phyloP scores from a whole-genome alignment of 208 protist species.

The Trypanosoma congolense region DNA sequence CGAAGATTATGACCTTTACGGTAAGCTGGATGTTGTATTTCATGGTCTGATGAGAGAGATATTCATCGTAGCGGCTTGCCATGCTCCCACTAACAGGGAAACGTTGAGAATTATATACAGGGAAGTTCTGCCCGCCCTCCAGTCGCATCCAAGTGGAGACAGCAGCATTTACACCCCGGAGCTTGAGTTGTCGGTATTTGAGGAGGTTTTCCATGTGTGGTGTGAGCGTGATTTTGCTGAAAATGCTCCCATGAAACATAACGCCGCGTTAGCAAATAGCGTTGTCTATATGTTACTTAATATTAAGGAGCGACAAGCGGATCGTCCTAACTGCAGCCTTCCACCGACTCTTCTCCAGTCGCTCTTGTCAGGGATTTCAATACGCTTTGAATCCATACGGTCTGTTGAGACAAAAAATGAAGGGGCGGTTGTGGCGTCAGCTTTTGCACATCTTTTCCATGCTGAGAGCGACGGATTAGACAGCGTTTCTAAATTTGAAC shows the following conservation, averaged over 20 bases:
- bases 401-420: constrained; percentile 16
- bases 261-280: constrained; percentile 40
- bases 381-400: constrained; percentile 31
- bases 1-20: not conserved
- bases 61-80: constrained; percentile 9
- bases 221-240: constrained; percentile 31
- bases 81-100: constrained; percentile 14
- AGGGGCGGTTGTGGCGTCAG: constrained; percentile 23
- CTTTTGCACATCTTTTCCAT: constrained; percentile 25
- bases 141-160: not conserved
- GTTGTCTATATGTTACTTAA: constrained; percentile 60
- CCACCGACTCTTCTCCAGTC: constrained; percentile 28
- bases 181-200: constrained; percentile 16
- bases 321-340: constrained; percentile 12
- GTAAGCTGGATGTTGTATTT: not conserved
- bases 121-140: constrained; percentile 17
- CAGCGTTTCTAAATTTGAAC: constrained; percentile 21
- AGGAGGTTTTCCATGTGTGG: constrained; percentile 36
- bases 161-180: not conserved
- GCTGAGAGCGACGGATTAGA: constrained; percentile 10
- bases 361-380: constrained; percentile 41
- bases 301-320: constrained; percentile 14
- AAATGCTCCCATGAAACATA: constrained; percentile 27
- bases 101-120: constrained; percentile 27
- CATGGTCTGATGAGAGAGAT: constrained; percentile 15